Evolutionary conservation across 2,329 filamentous ascomycete species (phyloP).

Genomic region (Trichoderma arundinaceum): DNA sequence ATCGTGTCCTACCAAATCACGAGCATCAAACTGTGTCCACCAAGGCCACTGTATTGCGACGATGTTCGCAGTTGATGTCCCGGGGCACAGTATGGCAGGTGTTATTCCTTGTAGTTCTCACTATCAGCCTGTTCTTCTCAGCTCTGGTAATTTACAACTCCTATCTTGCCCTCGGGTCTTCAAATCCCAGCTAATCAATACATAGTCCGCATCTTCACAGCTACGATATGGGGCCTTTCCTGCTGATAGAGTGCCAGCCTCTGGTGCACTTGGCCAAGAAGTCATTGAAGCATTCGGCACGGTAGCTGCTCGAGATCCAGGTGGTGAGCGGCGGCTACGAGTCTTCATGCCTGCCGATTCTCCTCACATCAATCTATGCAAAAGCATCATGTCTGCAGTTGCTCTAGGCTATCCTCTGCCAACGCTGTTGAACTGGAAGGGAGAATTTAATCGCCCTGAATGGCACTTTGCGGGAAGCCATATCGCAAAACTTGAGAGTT

Average conservation of each 20-base stretch:
- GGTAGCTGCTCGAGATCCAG: background rate
- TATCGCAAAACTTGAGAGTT: conserved; percentile 46
- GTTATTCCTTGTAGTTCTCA: background rate
- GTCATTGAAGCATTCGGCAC: conserved; percentile 7
- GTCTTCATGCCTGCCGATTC: conserved; percentile 49
- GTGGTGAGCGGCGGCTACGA: conserved; percentile 40
- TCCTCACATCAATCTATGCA: conserved; percentile 46
- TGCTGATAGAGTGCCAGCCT: background rate
- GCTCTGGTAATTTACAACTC: background rate
- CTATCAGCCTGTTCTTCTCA: conserved; percentile 16
- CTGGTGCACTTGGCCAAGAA: background rate
- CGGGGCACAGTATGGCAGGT: background rate
- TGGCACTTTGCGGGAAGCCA: conserved; percentile 49
- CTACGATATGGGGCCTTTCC: conserved; percentile 2
- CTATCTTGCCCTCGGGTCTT: background rate
- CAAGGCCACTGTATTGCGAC: background rate
- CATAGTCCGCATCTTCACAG: conserved; percentile 9
- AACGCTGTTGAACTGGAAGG: conserved; percentile 46
- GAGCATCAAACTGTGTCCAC: background rate
- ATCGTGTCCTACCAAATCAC: background rate
- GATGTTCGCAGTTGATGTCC: background rate
- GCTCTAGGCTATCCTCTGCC: conserved; percentile 48
- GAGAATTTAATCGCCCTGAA: conserved; percentile 46
- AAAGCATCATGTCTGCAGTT: conserved; percentile 48
- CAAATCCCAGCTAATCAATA: background rate